A percentile compares a stretch with the other conserved stretches of the same genome.
These are phyloP conservation scores for Alternaria sp. DNA, from an alignment of 2,329 filamentous ascomycete species.

Conservation along the genomic window DNA sequence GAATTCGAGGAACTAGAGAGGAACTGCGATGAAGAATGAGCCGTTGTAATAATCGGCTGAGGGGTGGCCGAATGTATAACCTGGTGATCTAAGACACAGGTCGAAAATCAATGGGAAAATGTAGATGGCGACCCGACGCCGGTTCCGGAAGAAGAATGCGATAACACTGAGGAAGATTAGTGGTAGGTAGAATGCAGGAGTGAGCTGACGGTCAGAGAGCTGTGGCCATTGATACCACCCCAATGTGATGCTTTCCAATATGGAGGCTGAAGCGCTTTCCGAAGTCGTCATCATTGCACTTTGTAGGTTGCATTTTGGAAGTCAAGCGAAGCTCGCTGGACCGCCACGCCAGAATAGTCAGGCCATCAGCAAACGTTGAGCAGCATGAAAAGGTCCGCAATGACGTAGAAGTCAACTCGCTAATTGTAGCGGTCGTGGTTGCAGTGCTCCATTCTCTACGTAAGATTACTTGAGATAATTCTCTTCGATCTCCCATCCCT, in stretches of 20 bases:
- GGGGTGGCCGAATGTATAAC: conserved; percentile 11
- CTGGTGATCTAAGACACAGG: conserved; percentile 1
- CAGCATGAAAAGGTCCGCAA: neutral
- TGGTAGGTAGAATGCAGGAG: neutral
- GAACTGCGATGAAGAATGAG: conserved; percentile 7
- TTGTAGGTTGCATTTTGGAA: neutral
- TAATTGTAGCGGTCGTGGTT: neutral
- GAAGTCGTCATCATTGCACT: neutral
- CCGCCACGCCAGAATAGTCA: neutral
- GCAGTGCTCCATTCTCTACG: neutral
- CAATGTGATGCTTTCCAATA: neutral
- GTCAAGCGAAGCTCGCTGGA: neutral
- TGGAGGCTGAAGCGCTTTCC: neutral
- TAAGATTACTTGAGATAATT: neutral
- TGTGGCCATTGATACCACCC: neutral
- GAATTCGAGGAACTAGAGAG: conserved; percentile 17
- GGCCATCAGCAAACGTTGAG: neutral
- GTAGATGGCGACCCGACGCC: neutral
- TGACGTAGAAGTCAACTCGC: neutral
- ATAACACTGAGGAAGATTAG: neutral
- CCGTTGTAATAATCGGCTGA: conserved; percentile 16
- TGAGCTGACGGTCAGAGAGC: neutral
- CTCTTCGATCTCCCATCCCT: conserved; percentile 12
- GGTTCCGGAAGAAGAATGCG: neutral
- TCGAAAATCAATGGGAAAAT: neutral